Conservation (phyloP, 495 filamentous ascomycete species). For the Lepidopterella palustris region DNA sequence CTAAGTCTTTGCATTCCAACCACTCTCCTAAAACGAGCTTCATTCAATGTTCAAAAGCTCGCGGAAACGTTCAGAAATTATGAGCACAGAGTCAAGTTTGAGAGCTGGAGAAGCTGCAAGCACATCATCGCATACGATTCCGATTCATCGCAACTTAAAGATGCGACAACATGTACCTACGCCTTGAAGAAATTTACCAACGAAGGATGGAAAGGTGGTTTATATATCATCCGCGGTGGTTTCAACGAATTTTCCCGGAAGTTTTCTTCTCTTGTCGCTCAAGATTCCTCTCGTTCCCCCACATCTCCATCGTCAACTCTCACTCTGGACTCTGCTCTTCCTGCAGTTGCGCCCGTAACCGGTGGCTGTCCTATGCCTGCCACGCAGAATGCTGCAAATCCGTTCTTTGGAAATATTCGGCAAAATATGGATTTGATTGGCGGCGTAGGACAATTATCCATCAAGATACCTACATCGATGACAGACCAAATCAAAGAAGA, state of each 20-base stretch:
- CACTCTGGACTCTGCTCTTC: constrained; percentile 37
- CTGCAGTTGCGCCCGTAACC: constrained; percentile 65
- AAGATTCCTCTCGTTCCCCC: constrained; percentile 39
- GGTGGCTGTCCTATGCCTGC: constrained; percentile 82
- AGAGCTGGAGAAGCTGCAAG: constrained; percentile 63
- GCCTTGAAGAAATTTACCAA: constrained; percentile 85
- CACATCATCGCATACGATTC: constrained; percentile 85
- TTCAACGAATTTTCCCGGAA: constrained; percentile 44
- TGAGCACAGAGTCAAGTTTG: constrained; percentile 65
- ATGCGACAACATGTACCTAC: constrained; percentile 69
- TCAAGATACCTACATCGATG: constrained; percentile 60
- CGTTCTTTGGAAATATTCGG: constrained; percentile 92
- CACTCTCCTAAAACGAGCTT: constrained; percentile 81
- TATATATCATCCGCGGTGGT: constrained; percentile 61
- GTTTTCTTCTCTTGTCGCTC: constrained; percentile 44
- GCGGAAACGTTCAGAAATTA: constrained; percentile 79
- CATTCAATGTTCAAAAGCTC: constrained; percentile 86
- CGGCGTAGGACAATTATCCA: constrained; percentile 82
- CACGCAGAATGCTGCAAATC: constrained; percentile 61
- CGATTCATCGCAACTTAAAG: constrained; percentile 65
- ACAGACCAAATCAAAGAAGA: constrained; percentile 37
- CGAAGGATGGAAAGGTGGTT: constrained; percentile 72
- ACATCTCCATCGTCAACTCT: constrained; percentile 36
- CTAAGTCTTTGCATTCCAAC: constrained; percentile 94
- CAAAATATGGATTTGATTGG: constrained; percentile 95